Base-by-base conservation (phyloP, 2,329 filamentous ascomycete species). In the Alternaria panax region DNA sequence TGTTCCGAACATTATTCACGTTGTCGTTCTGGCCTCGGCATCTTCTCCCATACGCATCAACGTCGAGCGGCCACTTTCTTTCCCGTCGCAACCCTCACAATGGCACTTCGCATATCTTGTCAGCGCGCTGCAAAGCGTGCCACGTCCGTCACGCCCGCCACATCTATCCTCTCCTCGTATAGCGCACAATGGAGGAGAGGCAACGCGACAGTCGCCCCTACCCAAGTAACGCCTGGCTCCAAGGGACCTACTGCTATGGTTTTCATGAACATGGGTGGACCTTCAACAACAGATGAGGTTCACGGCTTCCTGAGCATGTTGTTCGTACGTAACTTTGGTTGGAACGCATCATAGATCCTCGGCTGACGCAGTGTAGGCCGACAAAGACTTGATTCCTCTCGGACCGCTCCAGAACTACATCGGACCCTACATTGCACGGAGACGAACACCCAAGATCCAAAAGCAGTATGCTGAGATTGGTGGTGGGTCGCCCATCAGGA, bases 231-330 rank as follows among this genome's bases (percentile, higher is more conserved):
- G 7, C 86, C 86, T 1, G 87, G 85, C 48, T 84, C 86, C 3
- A 86, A 92, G 74, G 94, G 94, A 0, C 93, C 93, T 7, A 99
- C 95, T 5, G 95, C 95, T 42, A 98, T 99, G 88, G 95, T 99
- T 14, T 97, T 99, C 75, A 87, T 99, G 81, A 99, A 99, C 80
- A 99, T 99, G 95, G 95, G 95, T 60, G 95, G 95, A 0, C 95
- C 95, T 3, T 91, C 92, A 1, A 97, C 91, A 4, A 91, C 90
- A 5, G 87, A 89, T 67, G 93, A 99, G 81, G 95, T 99, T 34
- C 89, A 90, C 70, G 88, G 90, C 79, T 99, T 98, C 75, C 82
- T 99, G 47, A 95, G 90, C 77, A 88, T 93, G 69, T 83, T 99
- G 68, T 99, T 99, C 81, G 94, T 96, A 86, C 59, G 90, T 80